phyloP scores from a whole-genome alignment of 805 yeast genomes.

The Sugiyamaella mastotermitis region DNA sequence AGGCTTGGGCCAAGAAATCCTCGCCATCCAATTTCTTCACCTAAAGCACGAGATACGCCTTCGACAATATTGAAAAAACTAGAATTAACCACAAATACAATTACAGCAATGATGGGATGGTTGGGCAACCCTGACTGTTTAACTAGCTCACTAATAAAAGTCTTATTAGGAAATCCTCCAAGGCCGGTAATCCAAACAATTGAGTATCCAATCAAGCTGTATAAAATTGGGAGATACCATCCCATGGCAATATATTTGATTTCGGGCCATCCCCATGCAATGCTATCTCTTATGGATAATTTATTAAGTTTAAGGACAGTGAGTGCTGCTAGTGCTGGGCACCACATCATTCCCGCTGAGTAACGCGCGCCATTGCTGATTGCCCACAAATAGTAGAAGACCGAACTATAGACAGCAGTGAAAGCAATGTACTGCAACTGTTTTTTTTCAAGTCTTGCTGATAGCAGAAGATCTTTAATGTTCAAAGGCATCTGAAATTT shows the following conservation, averaged over 20 bases:
- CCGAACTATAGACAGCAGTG: too few relatives aligned
- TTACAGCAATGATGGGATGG: neutral
- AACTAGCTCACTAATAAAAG: neutral
- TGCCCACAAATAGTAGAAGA: too few relatives aligned
- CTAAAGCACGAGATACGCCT: neutral
- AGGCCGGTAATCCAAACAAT: neutral
- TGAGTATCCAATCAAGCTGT: neutral
- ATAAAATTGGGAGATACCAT: conserved; percentile 1
- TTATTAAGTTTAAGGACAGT: neutral
- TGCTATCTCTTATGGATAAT: neutral
- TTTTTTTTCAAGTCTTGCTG: too few relatives aligned
- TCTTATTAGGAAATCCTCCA: neutral
- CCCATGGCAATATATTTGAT: neutral
- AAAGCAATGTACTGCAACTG: too few relatives aligned
- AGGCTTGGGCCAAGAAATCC: neutral
- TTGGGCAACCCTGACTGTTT: neutral
- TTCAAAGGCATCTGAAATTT: too few relatives aligned
- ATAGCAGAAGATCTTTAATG: too few relatives aligned
- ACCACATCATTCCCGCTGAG: neutral
- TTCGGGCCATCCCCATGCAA: conserved; percentile 1
- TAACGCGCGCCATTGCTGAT: too few relatives aligned
- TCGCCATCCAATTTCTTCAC: neutral
- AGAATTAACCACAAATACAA: neutral
- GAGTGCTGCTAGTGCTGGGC: neutral
- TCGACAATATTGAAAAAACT: neutral